A percentile compares a stretch with the other conserved stretches of the same genome.
Conservation (phyloP, 2,329 filamentous ascomycete species). For the Penicillium sp. region DNA sequence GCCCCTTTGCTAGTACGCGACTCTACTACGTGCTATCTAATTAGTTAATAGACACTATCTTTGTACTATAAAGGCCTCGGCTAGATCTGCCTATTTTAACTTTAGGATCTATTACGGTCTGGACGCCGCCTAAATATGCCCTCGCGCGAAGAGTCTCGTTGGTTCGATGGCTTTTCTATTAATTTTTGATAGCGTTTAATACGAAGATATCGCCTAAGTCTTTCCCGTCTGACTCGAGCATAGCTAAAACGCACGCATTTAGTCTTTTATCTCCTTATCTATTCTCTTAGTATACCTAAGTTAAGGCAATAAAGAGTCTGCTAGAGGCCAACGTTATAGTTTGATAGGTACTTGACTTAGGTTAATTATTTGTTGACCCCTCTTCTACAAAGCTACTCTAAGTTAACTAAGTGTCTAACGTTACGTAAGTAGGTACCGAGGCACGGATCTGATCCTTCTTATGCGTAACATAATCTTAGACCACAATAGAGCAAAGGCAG, state of each 20-base stretch:
- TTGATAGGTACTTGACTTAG: not conserved
- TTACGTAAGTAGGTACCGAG: not conserved
- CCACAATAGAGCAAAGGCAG: not conserved
- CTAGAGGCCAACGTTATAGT: not conserved
- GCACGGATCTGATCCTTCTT: not conserved
- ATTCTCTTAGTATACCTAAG: not conserved
- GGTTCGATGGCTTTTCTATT: not conserved
- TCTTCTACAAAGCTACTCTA: not conserved
- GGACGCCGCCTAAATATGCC: not conserved
- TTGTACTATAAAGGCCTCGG: too few species aligned
- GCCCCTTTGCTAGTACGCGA: too few species aligned
- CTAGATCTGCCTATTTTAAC: too few species aligned
- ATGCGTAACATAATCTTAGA: not conserved
- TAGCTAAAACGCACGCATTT: not conserved
- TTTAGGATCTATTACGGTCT: constrained; percentile 1
- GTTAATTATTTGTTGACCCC: not conserved
- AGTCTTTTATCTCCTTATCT: not conserved
- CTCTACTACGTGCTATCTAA: too few species aligned
- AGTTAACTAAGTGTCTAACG: too few species aligned
- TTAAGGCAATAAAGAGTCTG: not conserved
- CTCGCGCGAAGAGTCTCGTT: not conserved
- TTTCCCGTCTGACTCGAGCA: too few species aligned
- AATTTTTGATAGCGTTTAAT: not conserved
- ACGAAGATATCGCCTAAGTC: too few species aligned
- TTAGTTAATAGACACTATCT: too few species aligned